Conservation (phyloP, 2,329 filamentous ascomycete species). For the Harringtonia aguacate region DNA sequence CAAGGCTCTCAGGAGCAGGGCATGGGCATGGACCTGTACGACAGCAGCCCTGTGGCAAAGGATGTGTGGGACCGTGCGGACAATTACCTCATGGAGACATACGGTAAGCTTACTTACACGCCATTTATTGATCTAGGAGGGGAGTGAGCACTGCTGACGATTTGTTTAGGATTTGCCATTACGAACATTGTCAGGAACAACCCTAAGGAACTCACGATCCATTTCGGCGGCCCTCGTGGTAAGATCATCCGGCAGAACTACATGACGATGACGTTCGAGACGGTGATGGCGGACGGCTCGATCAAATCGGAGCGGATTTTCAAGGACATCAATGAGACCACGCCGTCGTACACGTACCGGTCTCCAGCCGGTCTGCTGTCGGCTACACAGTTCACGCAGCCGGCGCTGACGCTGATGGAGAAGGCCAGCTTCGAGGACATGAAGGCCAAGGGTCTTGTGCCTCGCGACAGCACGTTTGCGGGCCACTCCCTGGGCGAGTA, state of each 20-base stretch:
- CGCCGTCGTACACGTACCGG: constrained; percentile 91
- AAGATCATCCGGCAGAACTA: constrained; percentile 98
- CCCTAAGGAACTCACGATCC: constrained; percentile 94
- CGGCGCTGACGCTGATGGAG: constrained; percentile 95
- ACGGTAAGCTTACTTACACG: constrained; percentile 56
- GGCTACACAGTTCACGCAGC: constrained; percentile 97
- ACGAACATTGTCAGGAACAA: constrained; percentile 99
- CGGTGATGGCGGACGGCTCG: constrained; percentile 80
- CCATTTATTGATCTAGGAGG: neutral
- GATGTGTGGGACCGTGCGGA: constrained; percentile 98
- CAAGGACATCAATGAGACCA: constrained; percentile 91
- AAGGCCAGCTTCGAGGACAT: constrained; percentile 99
- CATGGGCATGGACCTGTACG: constrained; percentile 99
- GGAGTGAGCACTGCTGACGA: neutral
- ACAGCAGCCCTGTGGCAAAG: constrained; percentile 83
- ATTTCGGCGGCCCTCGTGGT: constrained; percentile 93
- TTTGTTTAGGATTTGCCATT: constrained; percentile 68
- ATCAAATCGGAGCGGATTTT: constrained; percentile 99
- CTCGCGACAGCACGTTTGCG: constrained; percentile 92
- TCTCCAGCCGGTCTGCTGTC: constrained; percentile 92
- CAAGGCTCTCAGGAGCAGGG: constrained; percentile 98
- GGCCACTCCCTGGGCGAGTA: constrained; percentile 98
- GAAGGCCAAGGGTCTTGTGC: constrained; percentile 92
- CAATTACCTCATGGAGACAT: constrained; percentile 97
- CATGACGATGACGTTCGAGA: constrained; percentile 99